Evolutionary conservation across 1,139 yeast genomes (phyloP), one percentile per base, ranked within the genome.

Genomic region (Geotrichum reessii): DNA sequence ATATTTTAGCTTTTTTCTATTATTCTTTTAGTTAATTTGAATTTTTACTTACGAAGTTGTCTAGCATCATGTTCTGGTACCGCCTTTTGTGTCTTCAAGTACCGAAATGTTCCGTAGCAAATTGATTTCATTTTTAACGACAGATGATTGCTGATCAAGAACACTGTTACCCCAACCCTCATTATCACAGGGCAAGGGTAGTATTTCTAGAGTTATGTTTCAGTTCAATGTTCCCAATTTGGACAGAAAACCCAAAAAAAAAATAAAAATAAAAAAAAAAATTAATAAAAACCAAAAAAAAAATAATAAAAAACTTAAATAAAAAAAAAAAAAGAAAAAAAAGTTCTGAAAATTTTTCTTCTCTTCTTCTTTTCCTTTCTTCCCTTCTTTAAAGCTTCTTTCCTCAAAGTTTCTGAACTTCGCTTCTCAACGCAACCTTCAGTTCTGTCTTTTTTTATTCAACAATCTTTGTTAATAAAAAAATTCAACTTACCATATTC

Each of bases 381-480:
- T 22, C 22, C 33, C 52, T 31, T 42, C 52, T 33, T 40, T n/a
- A 37, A 37, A 37, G 44, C 47, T 51, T 47, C 56, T 37, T 31
- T 42, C 50, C 21, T 33, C 22, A 12, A n/a, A n/a, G 6, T 14
- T 31, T 47, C 52, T 42, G 51, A 51, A 28, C 54, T 28, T 33
- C 50, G 53, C 53, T 47, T 52, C 56, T 44, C 54, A 42, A 28
- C 22, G 25, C 42, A 37, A 50, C 31, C 50, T 17, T 33, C 48
- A 52, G 46, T 42, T 19, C 40, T 27, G 28, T 44, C 46, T 57
- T 57, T 53, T 51, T 53, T 56, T 47, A 61, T 51, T 52, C 58
- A 22, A 37, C 55, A 11, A 28, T 53, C 25, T 52, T 40, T 46
- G 55, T 60, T 47, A 58, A 62, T 48, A 57, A 56, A 49, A 58